These are phyloP conservation scores for Pichia sp. DNA, from an alignment of 1,139 yeast genomes.

Conservation along the genomic window DNA sequence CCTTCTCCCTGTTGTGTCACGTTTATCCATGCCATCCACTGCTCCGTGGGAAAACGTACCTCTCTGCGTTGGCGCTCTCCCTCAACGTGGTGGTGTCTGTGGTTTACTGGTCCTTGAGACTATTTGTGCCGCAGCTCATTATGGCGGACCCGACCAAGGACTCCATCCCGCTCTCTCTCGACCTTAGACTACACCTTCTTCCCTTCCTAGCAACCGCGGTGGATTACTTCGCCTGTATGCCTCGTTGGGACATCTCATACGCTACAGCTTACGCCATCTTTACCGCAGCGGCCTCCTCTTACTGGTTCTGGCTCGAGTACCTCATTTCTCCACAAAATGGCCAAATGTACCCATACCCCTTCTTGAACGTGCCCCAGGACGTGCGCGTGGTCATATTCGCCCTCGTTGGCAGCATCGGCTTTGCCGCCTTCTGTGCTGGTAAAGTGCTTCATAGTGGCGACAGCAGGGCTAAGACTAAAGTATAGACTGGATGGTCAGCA, in stretches of 20 bases:
- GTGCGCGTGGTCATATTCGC: constrained; percentile 43
- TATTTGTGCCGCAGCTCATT: constrained; percentile 42
- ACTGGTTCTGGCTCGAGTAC: constrained; percentile 46
- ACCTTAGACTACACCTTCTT: constrained; percentile 50
- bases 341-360: constrained; percentile 53
- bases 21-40: constrained; percentile 24
- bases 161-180: constrained; percentile 41
- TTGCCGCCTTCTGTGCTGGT: constrained; percentile 20
- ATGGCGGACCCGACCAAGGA: constrained; percentile 28
- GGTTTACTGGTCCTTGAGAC: constrained; percentile 60
- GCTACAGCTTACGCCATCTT: constrained; percentile 37
- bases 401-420: constrained; percentile 41
- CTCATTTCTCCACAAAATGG: constrained; percentile 39
- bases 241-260: constrained; percentile 35
- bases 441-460: constrained; percentile 18
- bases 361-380: constrained; percentile 44
- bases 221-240: constrained; percentile 53
- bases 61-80: constrained; percentile 48
- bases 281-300: constrained; percentile 35
- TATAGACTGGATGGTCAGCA: no score
- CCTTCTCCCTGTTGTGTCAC: constrained; percentile 37
- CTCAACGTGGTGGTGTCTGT: constrained; percentile 52
- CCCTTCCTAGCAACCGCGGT: constrained; percentile 45
- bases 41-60: constrained; percentile 28
- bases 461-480: no score